Evolutionary conservation across 768 basidiomycete species (phyloP).

Genomic region (Mycena leptocephala): DNA sequence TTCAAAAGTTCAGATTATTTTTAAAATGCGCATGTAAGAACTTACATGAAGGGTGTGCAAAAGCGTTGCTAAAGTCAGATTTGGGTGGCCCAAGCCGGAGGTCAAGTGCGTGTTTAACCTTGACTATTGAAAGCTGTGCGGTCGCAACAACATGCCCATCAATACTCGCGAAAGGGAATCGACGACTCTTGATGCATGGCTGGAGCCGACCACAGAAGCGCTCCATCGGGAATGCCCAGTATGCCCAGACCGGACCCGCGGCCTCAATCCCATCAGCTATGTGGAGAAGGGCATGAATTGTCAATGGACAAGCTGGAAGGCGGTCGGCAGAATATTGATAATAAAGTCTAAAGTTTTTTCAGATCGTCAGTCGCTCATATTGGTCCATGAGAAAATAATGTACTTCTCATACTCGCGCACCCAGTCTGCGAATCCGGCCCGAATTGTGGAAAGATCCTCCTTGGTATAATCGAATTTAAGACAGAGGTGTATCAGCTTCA

Average conservation of each 20-base stretch:
- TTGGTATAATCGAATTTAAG: conserved; percentile 45
- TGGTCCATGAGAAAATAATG: background rate
- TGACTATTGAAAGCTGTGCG: background rate
- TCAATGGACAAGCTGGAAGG: background rate
- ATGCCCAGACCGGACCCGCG: no score
- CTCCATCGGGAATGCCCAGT: no score
- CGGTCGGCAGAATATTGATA: background rate
- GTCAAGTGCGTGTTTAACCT: background rate
- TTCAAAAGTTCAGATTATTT: background rate
- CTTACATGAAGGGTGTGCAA: conserved; percentile 1
- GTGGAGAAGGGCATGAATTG: background rate
- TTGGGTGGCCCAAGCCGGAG: no score
- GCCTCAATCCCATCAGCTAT: no score
- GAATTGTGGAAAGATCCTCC: conserved; percentile 37
- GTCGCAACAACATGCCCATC: background rate
- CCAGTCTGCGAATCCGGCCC: conserved; percentile 47
- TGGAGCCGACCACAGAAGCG: no score
- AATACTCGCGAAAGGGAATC: background rate
- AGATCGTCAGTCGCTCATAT: no score
- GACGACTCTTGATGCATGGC: conserved; percentile 2
- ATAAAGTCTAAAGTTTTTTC: background rate
- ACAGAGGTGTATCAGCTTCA: conserved; percentile 48
- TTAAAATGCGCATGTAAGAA: background rate
- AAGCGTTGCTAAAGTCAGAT: background rate
- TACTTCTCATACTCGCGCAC: conserved; percentile 51